Conservation (phyloP, 2,329 filamentous ascomycete genomes). For the Colletotrichum limetticola region DNA sequence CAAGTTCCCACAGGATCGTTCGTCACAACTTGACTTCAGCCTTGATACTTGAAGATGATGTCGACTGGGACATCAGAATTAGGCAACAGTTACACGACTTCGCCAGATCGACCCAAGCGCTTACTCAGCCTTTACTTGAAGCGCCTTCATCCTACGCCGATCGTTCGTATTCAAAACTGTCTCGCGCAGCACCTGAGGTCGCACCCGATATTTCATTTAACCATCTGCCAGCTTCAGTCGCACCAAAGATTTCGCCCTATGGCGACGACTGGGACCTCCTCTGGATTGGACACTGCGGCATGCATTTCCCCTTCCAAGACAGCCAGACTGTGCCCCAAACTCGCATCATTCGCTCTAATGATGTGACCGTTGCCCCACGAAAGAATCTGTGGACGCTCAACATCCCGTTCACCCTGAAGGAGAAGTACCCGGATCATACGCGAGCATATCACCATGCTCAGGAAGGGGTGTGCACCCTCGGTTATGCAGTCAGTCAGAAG, state of each 20-base stretch:
- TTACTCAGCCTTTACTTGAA: too few relatives aligned
- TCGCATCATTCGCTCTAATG: constrained; percentile 45
- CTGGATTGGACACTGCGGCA: constrained; percentile 61
- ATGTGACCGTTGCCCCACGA: constrained; percentile 48
- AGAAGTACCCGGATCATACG: constrained; percentile 53
- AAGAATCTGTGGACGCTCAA: constrained; percentile 47
- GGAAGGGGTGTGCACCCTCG: constrained; percentile 52
- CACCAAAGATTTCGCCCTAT: constrained; percentile 51
- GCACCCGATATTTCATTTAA: too few relatives aligned
- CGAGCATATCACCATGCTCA: constrained; percentile 55
- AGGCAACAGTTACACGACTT: constrained; percentile 57
- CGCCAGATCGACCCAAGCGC: too few relatives aligned
- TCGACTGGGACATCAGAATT: constrained; percentile 66
- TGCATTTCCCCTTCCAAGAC: constrained; percentile 42
- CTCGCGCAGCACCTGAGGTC: too few relatives aligned
- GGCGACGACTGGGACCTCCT: constrained; percentile 64
- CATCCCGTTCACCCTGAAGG: constrained; percentile 48
- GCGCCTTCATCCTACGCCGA: too few relatives aligned
- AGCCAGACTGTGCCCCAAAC: constrained; percentile 40
- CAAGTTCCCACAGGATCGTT: too few relatives aligned
- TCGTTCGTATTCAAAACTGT: too few relatives aligned
- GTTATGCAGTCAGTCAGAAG: constrained; percentile 56
- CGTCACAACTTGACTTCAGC: constrained; percentile 57
- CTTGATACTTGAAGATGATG: constrained; percentile 66
- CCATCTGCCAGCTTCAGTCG: constrained; percentile 14